phyloP scores from a whole-genome alignment of 306 rosid species.

The Mimosa pudica region DNA sequence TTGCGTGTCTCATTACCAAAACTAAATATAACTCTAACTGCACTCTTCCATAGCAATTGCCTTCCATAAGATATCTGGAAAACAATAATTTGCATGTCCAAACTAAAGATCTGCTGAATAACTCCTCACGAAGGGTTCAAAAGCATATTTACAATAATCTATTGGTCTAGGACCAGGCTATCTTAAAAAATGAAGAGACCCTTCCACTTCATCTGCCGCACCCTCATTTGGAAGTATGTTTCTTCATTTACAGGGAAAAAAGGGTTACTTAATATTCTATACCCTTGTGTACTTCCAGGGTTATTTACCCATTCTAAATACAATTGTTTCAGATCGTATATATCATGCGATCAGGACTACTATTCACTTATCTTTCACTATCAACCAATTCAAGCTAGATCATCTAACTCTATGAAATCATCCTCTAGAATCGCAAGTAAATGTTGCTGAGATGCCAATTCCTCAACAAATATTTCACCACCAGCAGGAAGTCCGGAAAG shows the following conservation, averaged over 20 bases:
- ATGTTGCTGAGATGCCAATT: slow-evolving; percentile 30
- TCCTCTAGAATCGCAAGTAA: slow-evolving; percentile 48
- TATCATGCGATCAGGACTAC: slow-evolving; percentile 33
- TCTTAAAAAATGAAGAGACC: slow-evolving; percentile 47
- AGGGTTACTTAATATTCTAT: slow-evolving; percentile 32
- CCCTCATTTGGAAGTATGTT: slow-evolving; percentile 32
- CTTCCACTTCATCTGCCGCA: slow-evolving; percentile 39
- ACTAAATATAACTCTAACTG: slow-evolving; percentile 33
- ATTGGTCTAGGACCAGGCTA: slow-evolving; percentile 38
- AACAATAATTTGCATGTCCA: slow-evolving; percentile 53
- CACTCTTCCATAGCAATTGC: slow-evolving; percentile 33
- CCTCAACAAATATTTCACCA: slow-evolving; percentile 34
- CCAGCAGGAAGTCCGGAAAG: slow-evolving; percentile 33
- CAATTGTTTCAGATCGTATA: slow-evolving; percentile 38
- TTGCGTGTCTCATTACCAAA: slow-evolving; percentile 29
- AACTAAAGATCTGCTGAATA: slow-evolving; percentile 42
- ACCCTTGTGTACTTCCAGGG: slow-evolving; percentile 33
- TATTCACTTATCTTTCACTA: slow-evolving; percentile 35
- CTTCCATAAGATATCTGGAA: slow-evolving; percentile 37
- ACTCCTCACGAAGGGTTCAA: slow-evolving; percentile 32
- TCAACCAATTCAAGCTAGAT: slow-evolving; percentile 44
- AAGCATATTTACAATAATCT: slow-evolving; percentile 24
- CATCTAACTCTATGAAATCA: slow-evolving; percentile 69
- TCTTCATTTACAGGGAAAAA: slow-evolving; percentile 30
- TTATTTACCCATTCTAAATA: slow-evolving; percentile 32